phyloP scores from a whole-genome alignment of 2,329 filamentous ascomycete species.

The Thielaviopsis euricoi region DNA sequence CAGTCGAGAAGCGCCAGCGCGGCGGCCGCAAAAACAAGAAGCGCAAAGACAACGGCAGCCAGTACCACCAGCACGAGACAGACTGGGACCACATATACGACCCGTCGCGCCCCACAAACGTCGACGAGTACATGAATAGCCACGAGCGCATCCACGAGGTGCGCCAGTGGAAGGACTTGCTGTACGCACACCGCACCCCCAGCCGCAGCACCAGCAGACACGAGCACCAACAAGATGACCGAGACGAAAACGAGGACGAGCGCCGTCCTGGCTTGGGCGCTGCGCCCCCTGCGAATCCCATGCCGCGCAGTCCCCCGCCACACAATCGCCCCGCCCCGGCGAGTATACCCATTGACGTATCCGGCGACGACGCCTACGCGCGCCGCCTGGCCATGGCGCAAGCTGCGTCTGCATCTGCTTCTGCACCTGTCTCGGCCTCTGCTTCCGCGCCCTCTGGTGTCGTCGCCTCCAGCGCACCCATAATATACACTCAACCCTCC shows the following conservation, averaged over 20 bases:
- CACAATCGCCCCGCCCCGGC: constrained; percentile 15
- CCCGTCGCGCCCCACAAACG: constrained; percentile 62
- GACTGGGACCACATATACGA: constrained; percentile 92
- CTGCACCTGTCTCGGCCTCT: constrained; percentile 22
- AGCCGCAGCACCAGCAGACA: neutral
- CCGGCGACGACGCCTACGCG: constrained; percentile 54
- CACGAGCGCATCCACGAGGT: constrained; percentile 70
- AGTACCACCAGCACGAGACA: constrained; percentile 32
- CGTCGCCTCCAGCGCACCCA: constrained; percentile 50
- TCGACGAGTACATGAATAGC: constrained; percentile 69
- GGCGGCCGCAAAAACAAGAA: constrained; percentile 64
- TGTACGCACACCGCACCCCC: constrained; percentile 51
- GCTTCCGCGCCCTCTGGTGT: constrained; percentile 17
- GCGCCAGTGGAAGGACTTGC: constrained; percentile 66
- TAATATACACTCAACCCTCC: constrained; percentile 18
- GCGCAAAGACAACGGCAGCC: constrained; percentile 37
- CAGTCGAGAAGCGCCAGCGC: constrained; percentile 50
- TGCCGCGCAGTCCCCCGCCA: constrained; percentile 18
- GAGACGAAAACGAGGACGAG: constrained; percentile 22
- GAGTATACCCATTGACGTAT: constrained; percentile 27
- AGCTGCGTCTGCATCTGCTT: constrained; percentile 17
- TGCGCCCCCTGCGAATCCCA: neutral
- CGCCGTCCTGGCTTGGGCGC: neutral
- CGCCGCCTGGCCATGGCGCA: constrained; percentile 43
- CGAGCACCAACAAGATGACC: constrained; percentile 12